Evolutionary conservation across 495 filamentous ascomycete genomes (phyloP), one percentile per base, ranked within the genome.

Genomic region (Oleoguttula mirabilis): DNA sequence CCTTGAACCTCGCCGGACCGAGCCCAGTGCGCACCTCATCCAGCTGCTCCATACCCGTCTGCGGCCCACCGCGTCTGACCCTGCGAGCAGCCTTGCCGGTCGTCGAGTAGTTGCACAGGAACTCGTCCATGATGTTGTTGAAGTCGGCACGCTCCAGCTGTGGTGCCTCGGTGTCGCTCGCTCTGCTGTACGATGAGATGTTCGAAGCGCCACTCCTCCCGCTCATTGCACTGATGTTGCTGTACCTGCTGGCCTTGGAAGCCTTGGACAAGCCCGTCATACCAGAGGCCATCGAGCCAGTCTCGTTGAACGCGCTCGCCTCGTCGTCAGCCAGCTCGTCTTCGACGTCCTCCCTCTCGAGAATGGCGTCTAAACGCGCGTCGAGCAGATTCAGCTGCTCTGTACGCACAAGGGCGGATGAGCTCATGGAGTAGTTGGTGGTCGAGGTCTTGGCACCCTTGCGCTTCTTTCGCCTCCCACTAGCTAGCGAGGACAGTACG

Each of bases 371-470:
- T 56, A 96, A 99, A 11, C 90, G 77, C 32, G 77, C 78, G 58
- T 99, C 92, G 15, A 96, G 68, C 10, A 87, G 71, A 4, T 77
- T 77, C 27, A 87, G 71, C n/a, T 85, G 84, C 47, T 94, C 90
- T 1, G 88, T 96, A 31, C 92, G 75, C 16, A 80, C 75, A 5
- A 96, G 67, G 0, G 87, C 80, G 0, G 90, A 94, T 4, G 84
- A 93, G 0, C 81, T 87, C 92, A 96, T 99, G n/a, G 86, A 94
- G 65, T 94, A 96, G 12, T 73, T 72, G 4, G 88, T 88, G 1
- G 81, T 83, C 54, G 81, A 84, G 16, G 90, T 95, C 59, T 90
- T 59, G 15, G 90, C 87, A 33, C 86, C 86, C 62, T 87, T 90
- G 46, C 85, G 73, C 74, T 88, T 92, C 75, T 94, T 96, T 24